Base-by-base conservation (phyloP, 2,329 filamentous ascomycete species). In the Claviceps paspali region DNA sequence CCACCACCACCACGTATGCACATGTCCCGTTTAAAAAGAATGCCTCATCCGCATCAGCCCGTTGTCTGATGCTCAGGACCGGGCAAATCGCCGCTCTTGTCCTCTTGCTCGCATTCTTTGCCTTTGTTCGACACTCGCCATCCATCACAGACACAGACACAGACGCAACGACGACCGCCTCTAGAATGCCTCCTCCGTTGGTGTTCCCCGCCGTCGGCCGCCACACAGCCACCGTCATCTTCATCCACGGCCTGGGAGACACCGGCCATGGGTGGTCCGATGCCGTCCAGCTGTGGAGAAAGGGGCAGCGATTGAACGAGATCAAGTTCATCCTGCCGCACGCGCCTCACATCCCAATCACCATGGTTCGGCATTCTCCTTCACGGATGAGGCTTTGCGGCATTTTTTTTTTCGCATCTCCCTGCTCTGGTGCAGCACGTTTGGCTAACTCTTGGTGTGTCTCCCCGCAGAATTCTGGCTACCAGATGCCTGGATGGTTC, bases 311-410 rank as follows among this genome's bases (percentile, higher is more conserved):
- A 52, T 84, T 96, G 45, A 75, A 86, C 40, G 82, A 95, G 60
- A 83, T 94, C 55, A 82, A 88, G 54, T 96, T 96, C 59, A 75
- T 98, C 52, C 79, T 98, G 57, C 91, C 91, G 12, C 83, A 94
- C 62, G 91, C 91, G 21, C 86, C 88, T 5, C 62, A 60, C 27
- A 91, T 93, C 38, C 85, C 86, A 23, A 84, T 95, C 53, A 87
- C 85, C n/a, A 66, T 59, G 42, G 58, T 61, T 38, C 43, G 56
- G 49, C 35, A 3, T n/a, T n/a, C 7, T 26, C 10, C n/a, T 19
- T 5, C n/a, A 21, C 22, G 15, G 23, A 29, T 22, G 3, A n/a
- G n/a, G n/a, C n/a, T n/a, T n/a, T n/a, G n/a, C n/a, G n/a, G n/a
- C n/a, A n/a, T n/a, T n/a, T n/a, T n/a, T n/a, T n/a, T 12, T 3